Percentiles rank a stretch among this genome's conserved stretches.
Evolutionary conservation across 169 alveolate genomes (phyloP).

Genomic region (Pseudocohnilembus persalinus): DNA sequence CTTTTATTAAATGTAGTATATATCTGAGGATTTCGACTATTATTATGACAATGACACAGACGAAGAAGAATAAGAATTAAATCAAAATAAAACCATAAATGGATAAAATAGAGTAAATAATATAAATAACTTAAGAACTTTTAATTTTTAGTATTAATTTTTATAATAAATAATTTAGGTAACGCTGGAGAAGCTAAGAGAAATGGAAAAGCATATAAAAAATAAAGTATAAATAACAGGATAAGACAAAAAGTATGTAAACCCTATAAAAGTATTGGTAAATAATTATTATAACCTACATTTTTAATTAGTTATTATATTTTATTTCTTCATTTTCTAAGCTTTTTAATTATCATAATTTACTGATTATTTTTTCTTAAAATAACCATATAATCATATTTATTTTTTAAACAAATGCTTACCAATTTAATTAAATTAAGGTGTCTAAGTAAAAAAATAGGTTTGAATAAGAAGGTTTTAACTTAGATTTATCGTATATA

Average conservation of each 20-base stretch:
- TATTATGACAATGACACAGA: neutral
- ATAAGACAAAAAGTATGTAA: neutral
- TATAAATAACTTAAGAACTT: no score
- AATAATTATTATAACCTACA: no score
- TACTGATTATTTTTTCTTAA: no score
- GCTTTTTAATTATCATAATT: no score
- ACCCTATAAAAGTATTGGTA: neutral
- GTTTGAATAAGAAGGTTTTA: constrained; percentile 56
- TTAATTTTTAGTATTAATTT: no score
- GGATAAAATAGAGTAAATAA: neutral
- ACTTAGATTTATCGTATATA: constrained; percentile 58
- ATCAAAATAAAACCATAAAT: neutral
- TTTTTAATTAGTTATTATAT: no score
- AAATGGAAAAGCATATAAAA: neutral
- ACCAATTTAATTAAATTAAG: neutral
- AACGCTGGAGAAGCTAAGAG: neutral
- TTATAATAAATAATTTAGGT: neutral
- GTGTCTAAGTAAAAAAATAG: constrained; percentile 61
- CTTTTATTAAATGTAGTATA: neutral
- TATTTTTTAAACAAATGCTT: neutral
- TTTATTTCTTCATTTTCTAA: no score
- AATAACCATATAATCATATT: neutral
- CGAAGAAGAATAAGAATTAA: neutral
- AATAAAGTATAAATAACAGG: neutral
- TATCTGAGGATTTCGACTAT: neutral